phyloP scores from a whole-genome alignment of 495 filamentous ascomycete genomes.

The Penicillium steckii region DNA sequence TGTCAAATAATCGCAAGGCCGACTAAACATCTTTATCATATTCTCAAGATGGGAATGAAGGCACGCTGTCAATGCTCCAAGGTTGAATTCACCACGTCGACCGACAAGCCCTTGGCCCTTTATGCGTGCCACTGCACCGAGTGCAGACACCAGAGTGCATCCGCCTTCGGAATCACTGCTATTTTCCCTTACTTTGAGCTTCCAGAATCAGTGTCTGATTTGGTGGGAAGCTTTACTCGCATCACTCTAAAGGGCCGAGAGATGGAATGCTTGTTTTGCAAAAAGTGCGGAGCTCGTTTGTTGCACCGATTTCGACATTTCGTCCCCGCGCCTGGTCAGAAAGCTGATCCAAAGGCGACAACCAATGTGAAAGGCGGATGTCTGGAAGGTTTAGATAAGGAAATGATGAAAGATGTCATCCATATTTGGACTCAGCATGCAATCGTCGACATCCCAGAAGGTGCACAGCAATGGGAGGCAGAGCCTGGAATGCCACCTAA shows the following conservation, averaged over 20 bases:
- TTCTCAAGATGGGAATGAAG: slow-evolving; percentile 40
- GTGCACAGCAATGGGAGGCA: slow-evolving; percentile 39
- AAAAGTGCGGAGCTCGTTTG: slow-evolving; percentile 56
- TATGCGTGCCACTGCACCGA: slow-evolving; percentile 71
- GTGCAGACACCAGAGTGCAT: slow-evolving; percentile 64
- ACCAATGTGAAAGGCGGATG: slow-evolving; percentile 63
- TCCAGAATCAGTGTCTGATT: slow-evolving; percentile 35
- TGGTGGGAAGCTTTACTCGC: slow-evolving; percentile 42
- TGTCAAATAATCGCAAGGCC: neutral
- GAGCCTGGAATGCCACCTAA: slow-evolving; percentile 15
- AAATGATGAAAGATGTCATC: slow-evolving; percentile 51
- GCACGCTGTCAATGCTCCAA: slow-evolving; percentile 63
- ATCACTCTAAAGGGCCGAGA: slow-evolving; percentile 43
- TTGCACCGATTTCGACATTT: slow-evolving; percentile 54
- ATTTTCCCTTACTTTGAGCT: slow-evolving; percentile 63
- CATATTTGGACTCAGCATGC: slow-evolving; percentile 65
- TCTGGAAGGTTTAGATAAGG: slow-evolving; percentile 46
- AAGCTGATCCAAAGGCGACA: slow-evolving; percentile 24
- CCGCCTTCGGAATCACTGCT: slow-evolving; percentile 66
- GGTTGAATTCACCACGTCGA: slow-evolving; percentile 57
- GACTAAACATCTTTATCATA: neutral
- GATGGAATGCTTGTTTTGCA: slow-evolving; percentile 60
- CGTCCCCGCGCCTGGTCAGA: slow-evolving; percentile 25
- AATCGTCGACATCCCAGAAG: slow-evolving; percentile 62
- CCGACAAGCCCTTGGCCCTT: slow-evolving; percentile 47